Evolutionary conservation across 768 basidiomycete genomes (phyloP).

Genomic region (Tricholoma matsutake): DNA sequence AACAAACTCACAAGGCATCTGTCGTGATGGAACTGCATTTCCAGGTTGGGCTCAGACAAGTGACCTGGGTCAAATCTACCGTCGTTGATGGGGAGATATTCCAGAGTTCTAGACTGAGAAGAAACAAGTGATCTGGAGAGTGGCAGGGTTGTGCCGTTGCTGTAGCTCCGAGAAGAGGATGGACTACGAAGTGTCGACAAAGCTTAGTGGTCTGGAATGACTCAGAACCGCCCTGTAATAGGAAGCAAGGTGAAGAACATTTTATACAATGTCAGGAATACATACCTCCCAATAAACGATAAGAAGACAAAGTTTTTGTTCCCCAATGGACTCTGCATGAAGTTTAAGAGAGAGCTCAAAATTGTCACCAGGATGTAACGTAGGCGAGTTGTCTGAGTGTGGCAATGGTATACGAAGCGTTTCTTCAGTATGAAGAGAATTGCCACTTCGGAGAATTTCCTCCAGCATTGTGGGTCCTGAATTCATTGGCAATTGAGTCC

Average conservation of each 20-base stretch:
- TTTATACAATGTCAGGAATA: neutral
- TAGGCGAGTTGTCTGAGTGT: constrained; percentile 16
- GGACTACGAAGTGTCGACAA: constrained; percentile 55
- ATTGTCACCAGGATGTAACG: constrained; percentile 46
- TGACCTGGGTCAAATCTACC: constrained; percentile 54
- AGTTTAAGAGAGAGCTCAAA: constrained; percentile 50
- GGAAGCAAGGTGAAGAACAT: neutral
- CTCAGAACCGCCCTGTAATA: constrained; percentile 41
- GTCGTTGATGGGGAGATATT: constrained; percentile 43
- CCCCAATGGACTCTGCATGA: constrained; percentile 47
- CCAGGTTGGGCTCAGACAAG: constrained; percentile 71
- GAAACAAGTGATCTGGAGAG: constrained; percentile 46
- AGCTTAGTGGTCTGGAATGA: constrained; percentile 60
- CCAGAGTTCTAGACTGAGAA: constrained; percentile 52
- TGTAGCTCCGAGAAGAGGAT: constrained; percentile 53
- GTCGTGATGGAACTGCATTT: constrained; percentile 39
- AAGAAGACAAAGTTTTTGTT: constrained; percentile 54
- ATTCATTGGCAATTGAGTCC: neutral
- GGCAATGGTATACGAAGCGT: constrained; percentile 47
- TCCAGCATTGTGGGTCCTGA: neutral
- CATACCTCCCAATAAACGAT: constrained; percentile 63
- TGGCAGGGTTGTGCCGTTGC: constrained; percentile 50
- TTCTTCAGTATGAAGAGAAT: constrained; percentile 46
- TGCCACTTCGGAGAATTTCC: constrained; percentile 45
- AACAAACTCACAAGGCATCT: constrained; percentile 40